Evolutionary conservation across 352 stramenopile species (phyloP).

Genomic region (Globisporangium abappressorium): DNA sequence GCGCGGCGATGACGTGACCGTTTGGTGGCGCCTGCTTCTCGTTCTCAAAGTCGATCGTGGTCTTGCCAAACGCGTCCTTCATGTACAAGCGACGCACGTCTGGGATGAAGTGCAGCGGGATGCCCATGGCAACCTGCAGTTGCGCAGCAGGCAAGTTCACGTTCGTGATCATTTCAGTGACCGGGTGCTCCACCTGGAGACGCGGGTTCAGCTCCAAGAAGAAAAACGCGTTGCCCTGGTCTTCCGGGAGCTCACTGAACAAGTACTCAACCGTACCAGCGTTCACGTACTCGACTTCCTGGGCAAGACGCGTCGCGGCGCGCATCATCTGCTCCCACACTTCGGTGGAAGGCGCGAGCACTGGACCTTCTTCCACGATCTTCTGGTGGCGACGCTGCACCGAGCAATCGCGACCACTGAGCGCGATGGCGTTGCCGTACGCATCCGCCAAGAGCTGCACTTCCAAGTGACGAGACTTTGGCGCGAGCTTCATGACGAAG

Average conservation of each 20-base stretch:
- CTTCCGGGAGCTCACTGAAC: slow-evolving; percentile 93
- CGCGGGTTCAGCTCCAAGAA: slow-evolving; percentile 99
- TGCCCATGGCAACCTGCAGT: slow-evolving; percentile 99
- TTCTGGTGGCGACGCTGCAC: slow-evolving; percentile 99
- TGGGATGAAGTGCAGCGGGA: slow-evolving; percentile 98
- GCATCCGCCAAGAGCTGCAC: slow-evolving; percentile 99
- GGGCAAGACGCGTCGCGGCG: slow-evolving; percentile 95
- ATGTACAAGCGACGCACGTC: slow-evolving; percentile 98
- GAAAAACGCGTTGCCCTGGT: slow-evolving; percentile 95
- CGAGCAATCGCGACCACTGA: slow-evolving; percentile 99
- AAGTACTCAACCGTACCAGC: slow-evolving; percentile 99
- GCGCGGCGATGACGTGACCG: slow-evolving; percentile 98
- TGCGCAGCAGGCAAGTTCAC: slow-evolving; percentile 97
- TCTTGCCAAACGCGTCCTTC: slow-evolving; percentile 90
- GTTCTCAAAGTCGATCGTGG: slow-evolving; percentile 96
- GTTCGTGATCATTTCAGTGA: slow-evolving; percentile 99
- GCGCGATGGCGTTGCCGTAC: slow-evolving; percentile 97
- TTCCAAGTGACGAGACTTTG: slow-evolving; percentile 97
- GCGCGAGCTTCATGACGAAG: slow-evolving; percentile 99
- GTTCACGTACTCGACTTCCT: slow-evolving; percentile 99
- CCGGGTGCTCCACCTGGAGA: slow-evolving; percentile 98
- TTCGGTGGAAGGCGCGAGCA: slow-evolving; percentile 90
- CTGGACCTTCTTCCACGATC: slow-evolving; percentile 99
- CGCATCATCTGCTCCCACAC: slow-evolving; percentile 99
- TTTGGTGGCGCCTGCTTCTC: slow-evolving; percentile 75